These are phyloP conservation scores for Metarhizium humberi DNA, from an alignment of 2,329 filamentous ascomycete species.

Conservation along the genomic window DNA sequence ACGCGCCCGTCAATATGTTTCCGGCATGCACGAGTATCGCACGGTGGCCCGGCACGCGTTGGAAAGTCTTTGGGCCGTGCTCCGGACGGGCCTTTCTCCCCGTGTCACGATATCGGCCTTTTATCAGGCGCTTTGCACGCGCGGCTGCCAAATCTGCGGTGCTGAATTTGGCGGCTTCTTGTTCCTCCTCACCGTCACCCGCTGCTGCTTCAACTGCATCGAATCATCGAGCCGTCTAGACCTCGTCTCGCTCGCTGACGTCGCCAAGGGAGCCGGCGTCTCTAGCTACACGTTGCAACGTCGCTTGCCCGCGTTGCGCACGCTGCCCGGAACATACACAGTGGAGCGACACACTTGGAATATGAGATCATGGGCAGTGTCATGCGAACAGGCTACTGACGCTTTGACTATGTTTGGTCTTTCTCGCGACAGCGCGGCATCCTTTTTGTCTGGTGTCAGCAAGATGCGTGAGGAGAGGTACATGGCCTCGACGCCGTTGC, in stretches of 20 bases:
- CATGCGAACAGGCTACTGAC: not conserved
- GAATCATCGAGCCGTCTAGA: not conserved
- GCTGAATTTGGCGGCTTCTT: conserved; percentile 2
- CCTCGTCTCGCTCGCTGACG: not conserved
- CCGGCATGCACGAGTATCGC: not conserved
- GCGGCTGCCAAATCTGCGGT: not conserved
- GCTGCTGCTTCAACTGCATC: conserved; percentile 4
- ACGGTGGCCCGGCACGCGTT: not conserved
- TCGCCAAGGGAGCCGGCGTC: not conserved
- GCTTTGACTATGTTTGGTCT: conserved; percentile 1
- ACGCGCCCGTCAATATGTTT: conserved; percentile 1
- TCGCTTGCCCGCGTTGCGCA: conserved; percentile 1
- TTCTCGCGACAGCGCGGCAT: not conserved
- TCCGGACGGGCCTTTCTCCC: not conserved
- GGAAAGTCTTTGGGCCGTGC: conserved; percentile 1
- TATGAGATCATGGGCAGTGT: not conserved
- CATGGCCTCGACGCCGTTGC: not conserved
- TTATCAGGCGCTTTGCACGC: conserved; percentile 1
- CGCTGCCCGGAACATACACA: conserved; percentile 1
- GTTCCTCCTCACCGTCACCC: conserved; percentile 1
- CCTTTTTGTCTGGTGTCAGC: not conserved
- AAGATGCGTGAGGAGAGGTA: not conserved
- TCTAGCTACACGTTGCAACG: not conserved
- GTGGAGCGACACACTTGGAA: not conserved
- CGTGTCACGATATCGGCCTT: conserved; percentile 1